Percentiles rank a stretch among this genome's conserved stretches.
These are phyloP conservation scores for Diospyros lotus DNA, from an alignment of 148 eudicot genomes.

Conservation along the genomic window DNA sequence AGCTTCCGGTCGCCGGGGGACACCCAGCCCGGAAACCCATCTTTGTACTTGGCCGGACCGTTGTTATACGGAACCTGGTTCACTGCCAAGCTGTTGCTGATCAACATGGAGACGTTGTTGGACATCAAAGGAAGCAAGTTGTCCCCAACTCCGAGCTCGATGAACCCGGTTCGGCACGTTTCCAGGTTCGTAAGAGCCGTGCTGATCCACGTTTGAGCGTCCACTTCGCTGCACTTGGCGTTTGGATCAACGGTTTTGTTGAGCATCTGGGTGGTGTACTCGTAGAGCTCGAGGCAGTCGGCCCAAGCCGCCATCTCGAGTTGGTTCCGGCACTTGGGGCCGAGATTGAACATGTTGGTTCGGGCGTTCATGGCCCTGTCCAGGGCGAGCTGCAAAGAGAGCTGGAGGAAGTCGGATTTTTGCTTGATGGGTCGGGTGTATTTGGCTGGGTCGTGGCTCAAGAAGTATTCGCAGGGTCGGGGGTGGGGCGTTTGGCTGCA, in stretches of 20 bases:
- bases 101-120: slow-evolving; percentile 40
- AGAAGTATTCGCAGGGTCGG: slow-evolving; percentile 49
- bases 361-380: slow-evolving; percentile 32
- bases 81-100: slow-evolving; percentile 61
- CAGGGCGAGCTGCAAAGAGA: slow-evolving; percentile 37
- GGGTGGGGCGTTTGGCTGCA: slow-evolving; percentile 72
- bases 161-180: slow-evolving; percentile 57
- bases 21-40: slow-evolving; percentile 57
- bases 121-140: slow-evolving; percentile 26
- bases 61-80: slow-evolving; percentile 25
- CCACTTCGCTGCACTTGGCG: slow-evolving; percentile 21
- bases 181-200: slow-evolving; percentile 61
- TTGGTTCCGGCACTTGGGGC: slow-evolving; percentile 27
- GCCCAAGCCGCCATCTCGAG: slow-evolving; percentile 58
- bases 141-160: slow-evolving; percentile 36
- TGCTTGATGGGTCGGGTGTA: slow-evolving; percentile 21
- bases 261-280: slow-evolving; percentile 38
- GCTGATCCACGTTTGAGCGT: slow-evolving; percentile 76
- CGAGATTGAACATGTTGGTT: slow-evolving; percentile 22
- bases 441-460: slow-evolving; percentile 29
- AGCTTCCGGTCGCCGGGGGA: slow-evolving; percentile 41
- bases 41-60: slow-evolving; percentile 6
- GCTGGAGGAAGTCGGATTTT: slow-evolving; percentile 44
- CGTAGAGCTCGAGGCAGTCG: slow-evolving; percentile 65
- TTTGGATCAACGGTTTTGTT: slow-evolving; percentile 35